These are phyloP conservation scores for Dujonia santamariae DNA, from an alignment of 1,139 yeast species.

Conservation along the genomic window DNA sequence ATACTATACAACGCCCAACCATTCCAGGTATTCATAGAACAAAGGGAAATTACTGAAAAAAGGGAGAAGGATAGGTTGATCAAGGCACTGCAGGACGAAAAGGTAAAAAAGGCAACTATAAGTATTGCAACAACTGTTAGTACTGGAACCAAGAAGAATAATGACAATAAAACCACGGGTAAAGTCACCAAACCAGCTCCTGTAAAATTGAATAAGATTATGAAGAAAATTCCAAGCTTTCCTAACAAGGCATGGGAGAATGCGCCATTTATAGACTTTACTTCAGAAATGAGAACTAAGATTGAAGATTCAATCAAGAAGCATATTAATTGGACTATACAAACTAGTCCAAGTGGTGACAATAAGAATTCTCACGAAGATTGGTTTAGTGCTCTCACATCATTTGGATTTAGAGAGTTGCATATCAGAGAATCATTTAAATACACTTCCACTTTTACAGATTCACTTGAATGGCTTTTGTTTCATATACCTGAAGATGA, in stretches of 20 bases:
- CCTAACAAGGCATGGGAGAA: conserved; percentile 66
- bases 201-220: no score
- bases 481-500: conserved; percentile 95
- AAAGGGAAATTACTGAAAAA: conserved; percentile 40
- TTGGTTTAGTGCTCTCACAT: conserved; percentile 21
- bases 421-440: conserved; percentile 73
- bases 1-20: conserved; percentile 66
- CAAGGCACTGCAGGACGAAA: conserved; percentile 32
- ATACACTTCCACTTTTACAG: conserved; percentile 52
- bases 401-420: conserved; percentile 63
- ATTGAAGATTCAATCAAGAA: conserved; percentile 54
- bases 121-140: conserved; percentile 23
- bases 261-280: conserved; percentile 54
- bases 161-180: conserved; percentile 7
- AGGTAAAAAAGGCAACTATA: conserved; percentile 41
- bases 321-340: conserved; percentile 53
- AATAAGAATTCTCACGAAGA: conserved; percentile 10
- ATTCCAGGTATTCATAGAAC: conserved; percentile 58
- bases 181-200: conserved; percentile 4
- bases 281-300: conserved; percentile 45
- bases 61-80: conserved; percentile 44
- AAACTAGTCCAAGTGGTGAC: conserved; percentile 11
- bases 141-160: conserved; percentile 4
- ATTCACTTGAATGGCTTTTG: conserved; percentile 75
- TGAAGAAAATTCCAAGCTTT: conserved; percentile 26